Conservation (phyloP, 139 green algal species). For the Diplosphaera chodatii region DNA sequence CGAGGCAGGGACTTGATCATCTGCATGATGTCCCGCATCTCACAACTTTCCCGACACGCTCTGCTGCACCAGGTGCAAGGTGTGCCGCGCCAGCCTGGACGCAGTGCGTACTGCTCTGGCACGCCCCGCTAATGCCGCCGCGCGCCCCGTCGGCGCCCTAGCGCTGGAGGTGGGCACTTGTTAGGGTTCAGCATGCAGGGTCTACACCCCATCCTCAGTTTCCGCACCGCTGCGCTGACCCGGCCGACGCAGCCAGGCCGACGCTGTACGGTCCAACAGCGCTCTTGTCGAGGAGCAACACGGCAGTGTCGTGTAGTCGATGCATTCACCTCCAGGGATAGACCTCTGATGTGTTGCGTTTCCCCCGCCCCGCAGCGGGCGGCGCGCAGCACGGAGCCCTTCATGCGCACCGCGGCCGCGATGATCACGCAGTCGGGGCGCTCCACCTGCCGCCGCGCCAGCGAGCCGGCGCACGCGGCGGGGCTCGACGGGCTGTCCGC, state of each 20-base stretch:
- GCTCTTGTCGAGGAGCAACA: too few species aligned
- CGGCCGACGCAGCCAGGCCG: too few species aligned
- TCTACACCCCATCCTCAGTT: too few species aligned
- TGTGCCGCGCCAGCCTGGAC: background rate
- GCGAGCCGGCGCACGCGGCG: background rate
- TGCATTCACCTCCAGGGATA: too few species aligned
- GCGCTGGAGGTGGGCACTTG: background rate
- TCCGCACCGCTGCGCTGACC: too few species aligned
- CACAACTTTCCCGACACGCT: too few species aligned
- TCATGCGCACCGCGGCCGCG: background rate
- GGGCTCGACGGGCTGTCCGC: background rate
- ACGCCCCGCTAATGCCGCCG: background rate
- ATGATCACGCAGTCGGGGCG: background rate
- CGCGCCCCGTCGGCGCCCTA: background rate
- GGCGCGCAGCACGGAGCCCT: background rate
- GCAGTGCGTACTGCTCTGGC: background rate
- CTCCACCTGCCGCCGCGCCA: background rate
- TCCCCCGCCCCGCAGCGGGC: background rate
- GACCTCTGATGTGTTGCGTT: too few species aligned
- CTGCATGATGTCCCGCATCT: too few species aligned
- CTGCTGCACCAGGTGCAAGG: background rate
- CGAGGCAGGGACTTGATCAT: too few species aligned
- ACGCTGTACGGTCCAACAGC: too few species aligned
- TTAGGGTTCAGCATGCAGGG: too few species aligned
- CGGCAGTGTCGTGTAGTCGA: too few species aligned